Conservation (phyloP, 1,139 yeast genomes). For the Yamadazyma songkhlaensis region DNA sequence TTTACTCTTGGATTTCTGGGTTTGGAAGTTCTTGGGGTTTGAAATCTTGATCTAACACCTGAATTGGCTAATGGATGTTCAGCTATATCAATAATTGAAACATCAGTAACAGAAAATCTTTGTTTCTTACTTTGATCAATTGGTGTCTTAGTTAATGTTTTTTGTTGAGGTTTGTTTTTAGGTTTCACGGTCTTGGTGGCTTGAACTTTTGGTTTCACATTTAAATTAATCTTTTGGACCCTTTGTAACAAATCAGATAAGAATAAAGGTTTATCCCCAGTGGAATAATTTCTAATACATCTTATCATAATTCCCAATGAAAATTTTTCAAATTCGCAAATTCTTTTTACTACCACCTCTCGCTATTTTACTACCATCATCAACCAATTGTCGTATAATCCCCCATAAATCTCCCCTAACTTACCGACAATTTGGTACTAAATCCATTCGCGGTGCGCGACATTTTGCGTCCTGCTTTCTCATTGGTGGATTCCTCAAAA, state of each 20-base stretch:
- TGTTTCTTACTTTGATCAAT: slow-evolving; percentile 1
- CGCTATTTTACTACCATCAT: not conserved
- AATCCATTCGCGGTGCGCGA: no score
- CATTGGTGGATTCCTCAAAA: slow-evolving; percentile 6
- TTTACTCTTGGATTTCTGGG: slow-evolving; percentile 2
- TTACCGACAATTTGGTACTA: no score
- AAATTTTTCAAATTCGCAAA: slow-evolving; percentile 3
- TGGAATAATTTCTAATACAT: slow-evolving; percentile 8
- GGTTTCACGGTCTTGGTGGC: not conserved
- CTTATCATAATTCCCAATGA: slow-evolving; percentile 4
- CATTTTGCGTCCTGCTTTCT: not conserved
- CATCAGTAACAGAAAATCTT: slow-evolving; percentile 3
- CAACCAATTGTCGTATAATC: no score
- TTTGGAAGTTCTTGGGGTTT: slow-evolving; percentile 3
- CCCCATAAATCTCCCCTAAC: no score
- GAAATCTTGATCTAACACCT: slow-evolving; percentile 2
- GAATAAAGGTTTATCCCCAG: slow-evolving; percentile 10
- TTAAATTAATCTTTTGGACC: slow-evolving; percentile 15
- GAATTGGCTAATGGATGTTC: slow-evolving; percentile 20
- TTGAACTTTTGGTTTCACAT: not conserved
- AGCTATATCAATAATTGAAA: slow-evolving; percentile 12
- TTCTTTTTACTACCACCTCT: not conserved
- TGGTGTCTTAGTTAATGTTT: not conserved
- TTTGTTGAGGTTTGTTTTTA: slow-evolving; percentile 1
- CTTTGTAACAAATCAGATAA: slow-evolving; percentile 15